Evolutionary conservation across 805 yeast species (phyloP), one percentile per base, ranked within the genome.

Genomic region (Helenozyma baotianmanensis): DNA sequence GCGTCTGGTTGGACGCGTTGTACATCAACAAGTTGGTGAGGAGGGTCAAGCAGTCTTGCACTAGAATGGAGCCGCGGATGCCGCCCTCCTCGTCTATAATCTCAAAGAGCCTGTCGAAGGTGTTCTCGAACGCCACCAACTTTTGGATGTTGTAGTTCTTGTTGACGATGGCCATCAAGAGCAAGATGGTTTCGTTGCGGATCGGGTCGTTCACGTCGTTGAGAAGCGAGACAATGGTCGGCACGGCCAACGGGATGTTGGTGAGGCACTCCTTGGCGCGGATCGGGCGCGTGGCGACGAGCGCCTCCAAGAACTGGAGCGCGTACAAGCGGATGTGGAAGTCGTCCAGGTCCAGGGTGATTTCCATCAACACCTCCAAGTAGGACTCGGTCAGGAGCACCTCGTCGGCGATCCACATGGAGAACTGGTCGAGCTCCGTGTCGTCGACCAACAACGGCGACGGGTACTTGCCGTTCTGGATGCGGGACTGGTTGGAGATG

Each of bases 391-490:
- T 59, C 39, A 84, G 89, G 1, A 89, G 82, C 47, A 92, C 65
- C 50, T 87, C 97, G 58, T 92, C 98, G 0, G 97, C 87, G 21
- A 92, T 84, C 95, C 97, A 89, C 35, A 89, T 61, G 1, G 96
- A 84, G 44, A 92, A 84, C 50, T 87, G 95, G 53, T 89, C 97
- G 9, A 78, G 74, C 4, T 65, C 59, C 3, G 70, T 71, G 26
- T 74, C 73, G 30, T 72, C 77, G 56, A 74, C 60, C 17, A 78
- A 62, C 13, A 79, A 60, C 3, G 92, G 92, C 2, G 88, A 78
- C 0, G 89, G 86, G 44, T 82, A 83, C 49, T 81, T 81, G 9
- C 90, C 90, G 58, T 81, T 80, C 50, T 79, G 82, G 14, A 74
- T 47, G 42, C 94, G 68, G 14, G 89, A 76, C 58, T 81, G 84